Evolutionary conservation across 768 basidiomycete genomes (phyloP).

Genomic region (Boletus coccyginus): DNA sequence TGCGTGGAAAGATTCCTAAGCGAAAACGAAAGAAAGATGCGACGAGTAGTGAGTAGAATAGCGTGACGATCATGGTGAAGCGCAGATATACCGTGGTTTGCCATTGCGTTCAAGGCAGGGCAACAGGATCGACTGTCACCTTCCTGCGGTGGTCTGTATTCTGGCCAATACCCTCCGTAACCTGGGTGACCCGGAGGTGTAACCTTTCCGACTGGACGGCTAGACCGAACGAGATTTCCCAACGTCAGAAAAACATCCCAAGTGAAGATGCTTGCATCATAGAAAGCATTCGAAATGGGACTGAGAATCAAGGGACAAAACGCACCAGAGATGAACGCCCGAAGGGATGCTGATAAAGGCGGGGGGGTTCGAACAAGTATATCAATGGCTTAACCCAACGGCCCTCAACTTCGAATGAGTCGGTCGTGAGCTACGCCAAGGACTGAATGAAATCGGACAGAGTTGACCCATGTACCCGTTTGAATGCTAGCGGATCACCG

Average conservation of each 20-base stretch:
- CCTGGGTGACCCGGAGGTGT: constrained; percentile 53
- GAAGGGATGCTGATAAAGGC: constrained; percentile 5
- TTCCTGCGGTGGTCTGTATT: constrained; percentile 53
- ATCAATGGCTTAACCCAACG: not conserved
- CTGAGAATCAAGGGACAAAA: not conserved
- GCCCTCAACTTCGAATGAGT: not conserved
- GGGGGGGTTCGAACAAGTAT: not conserved
- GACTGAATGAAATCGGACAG: not conserved
- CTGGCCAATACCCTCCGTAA: constrained; percentile 63
- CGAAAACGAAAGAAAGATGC: not conserved
- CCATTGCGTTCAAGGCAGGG: constrained; percentile 73
- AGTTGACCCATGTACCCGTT: not conserved
- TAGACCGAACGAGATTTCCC: constrained; percentile 10
- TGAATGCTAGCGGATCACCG: not conserved
- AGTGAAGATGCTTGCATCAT: not conserved
- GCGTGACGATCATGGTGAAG: constrained; percentile 36
- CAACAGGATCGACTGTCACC: constrained; percentile 70
- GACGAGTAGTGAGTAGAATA: not conserved
- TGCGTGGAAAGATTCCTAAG: constrained; percentile 46
- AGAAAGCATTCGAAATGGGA: constrained; percentile 2
- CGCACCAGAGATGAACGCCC: not conserved
- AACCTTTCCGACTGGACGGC: constrained; percentile 47
- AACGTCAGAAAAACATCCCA: constrained; percentile 17
- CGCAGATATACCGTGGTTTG: constrained; percentile 69
- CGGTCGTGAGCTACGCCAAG: not conserved